Base-by-base conservation (phyloP, 2,329 filamentous ascomycete genomes). In the Celoporthe dispersa region DNA sequence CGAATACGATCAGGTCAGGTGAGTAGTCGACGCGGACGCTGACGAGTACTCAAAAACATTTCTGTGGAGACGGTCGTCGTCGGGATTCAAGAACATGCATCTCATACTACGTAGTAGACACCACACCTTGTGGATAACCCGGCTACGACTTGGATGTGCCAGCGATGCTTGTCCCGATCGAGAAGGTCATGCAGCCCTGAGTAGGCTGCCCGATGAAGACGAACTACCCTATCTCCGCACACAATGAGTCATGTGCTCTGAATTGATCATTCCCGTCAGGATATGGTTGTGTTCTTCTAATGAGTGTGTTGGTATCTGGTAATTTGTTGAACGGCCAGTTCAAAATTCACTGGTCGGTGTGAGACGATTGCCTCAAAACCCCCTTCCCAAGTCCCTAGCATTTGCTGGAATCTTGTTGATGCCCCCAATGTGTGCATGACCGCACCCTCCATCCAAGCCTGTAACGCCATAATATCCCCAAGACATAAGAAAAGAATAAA, bases 1-100 rank as follows among this genome's bases (percentile, higher is more conserved):
- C 53, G 1, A 31, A 57, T 57, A 7, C 12, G 28, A 31, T 31
- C 25, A 19, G 2, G 33, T 57, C 53, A 57, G 25, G 25, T 57
- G 53, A 57, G 53, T 9, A 19, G 53, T 57, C 16, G 57, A 67
- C 57, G 60, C 19, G n/a, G 66, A 67, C 60, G 66, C 57, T 35
- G 61, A 61, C 66, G 39, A 51, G 14, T 62, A 39, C 57, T 53
- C 35, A 28, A 11, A 6, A 22, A 9, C 8, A 25, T 19, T 57
- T 62, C 3, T 53, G 66, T 31, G 66, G 39, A 48, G 57, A 28
- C 22, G 66, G 39, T 7, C 25, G 28, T 41, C 48, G 39, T 44
- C 48, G 55, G 39, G 66, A 53, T 59, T 62, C 61, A 19, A 57
- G 14, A 19, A 28, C 33, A 57, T 33, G 53, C 28, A 19, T 8